Conservation (phyloP, 164 flowering plant species). For the Umbellularia californica region DNA sequence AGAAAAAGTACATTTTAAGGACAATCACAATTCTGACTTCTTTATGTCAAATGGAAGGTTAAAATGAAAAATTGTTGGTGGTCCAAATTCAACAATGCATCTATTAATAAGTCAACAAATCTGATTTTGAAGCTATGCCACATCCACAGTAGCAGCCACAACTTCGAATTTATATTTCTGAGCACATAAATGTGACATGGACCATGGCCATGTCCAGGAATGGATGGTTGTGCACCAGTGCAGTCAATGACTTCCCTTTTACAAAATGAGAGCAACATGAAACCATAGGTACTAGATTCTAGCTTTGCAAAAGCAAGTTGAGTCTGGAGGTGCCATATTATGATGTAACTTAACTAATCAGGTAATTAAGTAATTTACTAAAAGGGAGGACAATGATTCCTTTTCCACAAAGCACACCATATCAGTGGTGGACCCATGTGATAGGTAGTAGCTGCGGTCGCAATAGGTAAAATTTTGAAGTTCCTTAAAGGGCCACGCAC, state of each 20-base stretch:
- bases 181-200: neutral
- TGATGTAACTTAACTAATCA: neutral
- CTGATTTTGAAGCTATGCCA: neutral
- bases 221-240: neutral
- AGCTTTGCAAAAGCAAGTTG: neutral
- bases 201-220: neutral
- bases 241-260: neutral
- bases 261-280: neutral
- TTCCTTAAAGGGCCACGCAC: too few relatives aligned
- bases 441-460: too few relatives aligned
- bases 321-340: neutral
- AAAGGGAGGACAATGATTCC: neutral
- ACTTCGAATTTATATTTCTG: neutral
- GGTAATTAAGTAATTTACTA: neutral
- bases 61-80: neutral
- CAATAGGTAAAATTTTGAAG: too few relatives aligned
- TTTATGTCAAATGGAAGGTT: neutral
- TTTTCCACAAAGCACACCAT: too few relatives aligned
- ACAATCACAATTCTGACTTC: too few relatives aligned
- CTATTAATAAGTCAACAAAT: neutral
- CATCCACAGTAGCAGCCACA: neutral
- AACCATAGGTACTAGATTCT: neutral
- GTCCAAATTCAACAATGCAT: neutral
- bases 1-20: too few relatives aligned
- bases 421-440: too few relatives aligned